Conservation (phyloP, 257 asterid species). For the Perilla frutescens region DNA sequence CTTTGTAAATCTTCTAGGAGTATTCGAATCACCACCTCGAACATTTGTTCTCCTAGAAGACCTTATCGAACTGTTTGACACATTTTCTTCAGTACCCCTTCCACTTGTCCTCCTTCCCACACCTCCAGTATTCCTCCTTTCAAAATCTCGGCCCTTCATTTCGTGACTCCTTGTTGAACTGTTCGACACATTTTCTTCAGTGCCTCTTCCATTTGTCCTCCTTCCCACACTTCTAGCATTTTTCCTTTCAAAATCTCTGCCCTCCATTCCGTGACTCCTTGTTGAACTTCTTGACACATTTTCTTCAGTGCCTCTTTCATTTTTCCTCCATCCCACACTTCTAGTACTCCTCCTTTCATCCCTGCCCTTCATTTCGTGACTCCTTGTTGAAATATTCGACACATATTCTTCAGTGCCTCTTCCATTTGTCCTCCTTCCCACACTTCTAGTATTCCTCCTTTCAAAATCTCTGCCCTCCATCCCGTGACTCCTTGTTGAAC, state of each 20-base stretch:
- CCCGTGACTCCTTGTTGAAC: slow-evolving; percentile 39
- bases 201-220: slow-evolving; percentile 37
- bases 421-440: slow-evolving; percentile 33
- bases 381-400: slow-evolving; percentile 41
- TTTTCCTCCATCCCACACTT: slow-evolving; percentile 17
- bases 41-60: slow-evolving; percentile 17
- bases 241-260: slow-evolving; percentile 22
- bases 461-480: slow-evolving; percentile 7
- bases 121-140: slow-evolving; percentile 14
- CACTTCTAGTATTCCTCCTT: slow-evolving; percentile 14
- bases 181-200: slow-evolving; percentile 23
- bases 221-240: slow-evolving; percentile 13
- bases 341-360: slow-evolving; percentile 6
- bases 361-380: neutral
- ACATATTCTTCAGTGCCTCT: slow-evolving; percentile 34
- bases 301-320: slow-evolving; percentile 37
- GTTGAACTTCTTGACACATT: slow-evolving; percentile 37
- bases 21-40: slow-evolving; percentile 26
- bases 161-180: slow-evolving; percentile 35
- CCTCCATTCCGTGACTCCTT: slow-evolving; percentile 19
- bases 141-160: slow-evolving; percentile 24
- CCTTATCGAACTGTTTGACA: slow-evolving; percentile 19
- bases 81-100: slow-evolving; percentile 39
- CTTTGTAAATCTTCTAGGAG: slow-evolving; percentile 29
- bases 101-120: slow-evolving; percentile 34